Conservation (phyloP, 129 eudicot species). For the Kitagawia praeruptora region DNA sequence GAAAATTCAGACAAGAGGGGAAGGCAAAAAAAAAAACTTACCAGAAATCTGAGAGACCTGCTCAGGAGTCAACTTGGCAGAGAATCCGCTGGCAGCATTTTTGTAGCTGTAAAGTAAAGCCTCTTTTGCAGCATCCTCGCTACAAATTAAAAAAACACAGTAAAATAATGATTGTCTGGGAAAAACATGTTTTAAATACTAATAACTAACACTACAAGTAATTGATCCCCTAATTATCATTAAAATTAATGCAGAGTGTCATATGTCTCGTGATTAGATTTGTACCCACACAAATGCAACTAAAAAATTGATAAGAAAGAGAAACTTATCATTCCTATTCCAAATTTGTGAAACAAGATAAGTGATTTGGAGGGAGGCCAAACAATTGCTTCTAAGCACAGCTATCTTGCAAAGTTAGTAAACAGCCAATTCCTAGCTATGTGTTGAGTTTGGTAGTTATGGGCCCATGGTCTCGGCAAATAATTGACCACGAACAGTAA, state of each 20-base stretch:
- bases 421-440: not conserved
- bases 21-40: conserved; percentile 26
- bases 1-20: not conserved
- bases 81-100: conserved; percentile 86
- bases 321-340: not conserved
- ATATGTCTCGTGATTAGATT: not conserved
- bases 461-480: not conserved
- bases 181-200: not conserved
- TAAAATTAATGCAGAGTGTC: not conserved
- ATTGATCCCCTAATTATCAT: not conserved
- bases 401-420: not conserved
- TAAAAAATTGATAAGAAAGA: not conserved
- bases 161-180: not conserved
- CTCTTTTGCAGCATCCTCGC: conserved; percentile 95
- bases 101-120: conserved; percentile 71
- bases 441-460: not conserved
- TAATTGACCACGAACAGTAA: not conserved
- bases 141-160: conserved; percentile 13
- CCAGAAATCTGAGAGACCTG: conserved; percentile 66
- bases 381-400: not conserved
- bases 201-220: not conserved
- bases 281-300: not conserved
- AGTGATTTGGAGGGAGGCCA: not conserved
- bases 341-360: not conserved
- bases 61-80: conserved; percentile 86